Percentiles rank a stretch among this genome's conserved stretches.
Conservation (phyloP, 2,329 filamentous ascomycete genomes). For the Sclerotiophoma versabilis region DNA sequence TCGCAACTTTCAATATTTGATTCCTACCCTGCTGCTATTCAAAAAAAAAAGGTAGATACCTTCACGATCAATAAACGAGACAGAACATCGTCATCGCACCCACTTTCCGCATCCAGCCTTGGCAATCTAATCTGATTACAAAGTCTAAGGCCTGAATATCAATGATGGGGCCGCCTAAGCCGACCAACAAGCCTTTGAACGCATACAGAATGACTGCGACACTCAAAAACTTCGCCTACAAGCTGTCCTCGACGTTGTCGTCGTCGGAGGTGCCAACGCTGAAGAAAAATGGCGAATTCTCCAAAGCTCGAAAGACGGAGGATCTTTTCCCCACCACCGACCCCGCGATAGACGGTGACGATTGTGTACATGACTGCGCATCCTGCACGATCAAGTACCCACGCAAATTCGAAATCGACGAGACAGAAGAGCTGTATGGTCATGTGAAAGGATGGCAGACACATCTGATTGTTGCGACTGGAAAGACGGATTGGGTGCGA, state of each 20-base stretch:
- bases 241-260: slow-evolving; percentile 42
- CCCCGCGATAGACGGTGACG: slow-evolving; percentile 82
- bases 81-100: slow-evolving; percentile 27
- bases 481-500: slow-evolving; percentile 92
- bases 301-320: slow-evolving; percentile 55
- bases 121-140: slow-evolving; percentile 48
- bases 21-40: not conserved
- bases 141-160: slow-evolving; percentile 17
- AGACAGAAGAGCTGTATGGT: slow-evolving; percentile 81
- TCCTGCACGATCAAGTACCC: slow-evolving; percentile 82
- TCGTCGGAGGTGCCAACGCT: slow-evolving; percentile 39
- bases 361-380: slow-evolving; percentile 86
- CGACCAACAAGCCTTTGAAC: slow-evolving; percentile 34
- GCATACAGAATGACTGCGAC: slow-evolving; percentile 48
- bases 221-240: slow-evolving; percentile 48
- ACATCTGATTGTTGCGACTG: slow-evolving; percentile 91
- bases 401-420: slow-evolving; percentile 74
- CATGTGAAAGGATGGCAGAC: slow-evolving; percentile 86
- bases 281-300: slow-evolving; percentile 53
- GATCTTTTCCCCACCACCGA: slow-evolving; percentile 77
- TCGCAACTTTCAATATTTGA: too few relatives aligned
- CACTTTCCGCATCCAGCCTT: slow-evolving; percentile 38
- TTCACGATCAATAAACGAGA: not conserved
- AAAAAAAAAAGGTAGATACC: too few relatives aligned
- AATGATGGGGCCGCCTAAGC: slow-evolving; percentile 30